Evolutionary conservation across 2,329 filamentous ascomycete species (phyloP).

Genomic region (Nigrospora sphaerica): DNA sequence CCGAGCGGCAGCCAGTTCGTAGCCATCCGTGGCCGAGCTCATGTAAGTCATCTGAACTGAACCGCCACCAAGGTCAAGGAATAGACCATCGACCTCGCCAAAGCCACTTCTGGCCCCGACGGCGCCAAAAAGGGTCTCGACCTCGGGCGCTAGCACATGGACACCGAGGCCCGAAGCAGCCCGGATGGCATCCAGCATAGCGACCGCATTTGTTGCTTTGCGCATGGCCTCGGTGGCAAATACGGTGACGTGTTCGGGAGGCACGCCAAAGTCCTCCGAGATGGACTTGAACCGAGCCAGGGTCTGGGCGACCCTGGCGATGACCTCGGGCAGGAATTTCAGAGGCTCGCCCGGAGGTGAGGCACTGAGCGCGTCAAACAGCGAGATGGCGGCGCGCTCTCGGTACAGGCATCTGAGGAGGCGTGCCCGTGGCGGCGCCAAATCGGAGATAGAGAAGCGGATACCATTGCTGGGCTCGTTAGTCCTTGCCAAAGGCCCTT

Average conservation of each 20-base stretch:
- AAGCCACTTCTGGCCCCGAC: conserved; percentile 76
- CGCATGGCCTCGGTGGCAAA: conserved; percentile 88
- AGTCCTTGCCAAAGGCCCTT: neutral
- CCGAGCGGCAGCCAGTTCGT: conserved; percentile 45
- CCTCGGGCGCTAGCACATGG: conserved; percentile 65
- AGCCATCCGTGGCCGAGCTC: conserved; percentile 37
- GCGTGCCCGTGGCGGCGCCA: conserved; percentile 64
- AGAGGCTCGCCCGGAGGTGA: conserved; percentile 24
- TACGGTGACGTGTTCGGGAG: conserved; percentile 57
- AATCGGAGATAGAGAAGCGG: conserved; percentile 80
- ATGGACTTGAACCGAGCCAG: conserved; percentile 65
- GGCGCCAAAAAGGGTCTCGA: conserved; percentile 77
- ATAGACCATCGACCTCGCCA: conserved; percentile 61
- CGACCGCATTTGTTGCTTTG: conserved; percentile 64
- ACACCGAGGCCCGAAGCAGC: conserved; percentile 60
- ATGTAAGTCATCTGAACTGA: conserved; percentile 61
- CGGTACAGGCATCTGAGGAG: conserved; percentile 72
- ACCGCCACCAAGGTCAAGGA: conserved; percentile 79
- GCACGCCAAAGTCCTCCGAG: conserved; percentile 64
- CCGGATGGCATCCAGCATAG: conserved; percentile 61
- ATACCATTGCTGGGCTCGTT: conserved; percentile 67
- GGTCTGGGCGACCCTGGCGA: conserved; percentile 57
- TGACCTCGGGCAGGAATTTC: conserved; percentile 46
- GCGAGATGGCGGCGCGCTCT: conserved; percentile 71
- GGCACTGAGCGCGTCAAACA: conserved; percentile 73